Conservation (phyloP, 2,329 filamentous ascomycete genomes). For the Tolypocladium capitatum region DNA sequence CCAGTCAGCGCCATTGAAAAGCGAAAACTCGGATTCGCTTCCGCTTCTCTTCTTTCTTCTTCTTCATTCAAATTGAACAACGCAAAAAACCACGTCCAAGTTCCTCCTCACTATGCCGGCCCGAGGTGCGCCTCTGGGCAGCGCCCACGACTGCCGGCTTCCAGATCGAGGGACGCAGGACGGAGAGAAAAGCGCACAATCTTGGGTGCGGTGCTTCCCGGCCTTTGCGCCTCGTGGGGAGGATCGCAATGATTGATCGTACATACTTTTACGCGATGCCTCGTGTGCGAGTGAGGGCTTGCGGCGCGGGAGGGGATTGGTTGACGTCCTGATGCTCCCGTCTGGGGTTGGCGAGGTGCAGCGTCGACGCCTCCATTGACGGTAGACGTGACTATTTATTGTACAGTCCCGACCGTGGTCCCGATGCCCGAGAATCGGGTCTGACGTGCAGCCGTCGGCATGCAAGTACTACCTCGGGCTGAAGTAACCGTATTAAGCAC, state of each 20-base stretch:
- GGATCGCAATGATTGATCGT: conserved; percentile 49
- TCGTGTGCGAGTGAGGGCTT: not conserved
- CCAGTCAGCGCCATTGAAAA: not conserved
- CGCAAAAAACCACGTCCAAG: conserved; percentile 32
- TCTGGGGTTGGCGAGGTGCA: too few species aligned
- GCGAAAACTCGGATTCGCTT: not conserved
- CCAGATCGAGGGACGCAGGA: conserved; percentile 29
- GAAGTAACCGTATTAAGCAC: too few species aligned
- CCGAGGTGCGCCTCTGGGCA: conserved; percentile 30
- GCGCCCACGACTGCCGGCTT: conserved; percentile 33
- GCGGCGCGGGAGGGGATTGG: too few species aligned
- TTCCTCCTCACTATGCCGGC: conserved; percentile 21
- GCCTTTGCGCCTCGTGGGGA: conserved; percentile 28
- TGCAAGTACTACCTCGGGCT: too few species aligned
- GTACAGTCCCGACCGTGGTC: not conserved
- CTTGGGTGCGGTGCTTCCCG: conserved; percentile 46
- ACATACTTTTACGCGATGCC: conserved; percentile 21
- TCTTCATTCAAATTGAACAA: conserved; percentile 28
- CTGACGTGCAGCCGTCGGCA: not conserved
- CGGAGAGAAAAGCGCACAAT: conserved; percentile 43
- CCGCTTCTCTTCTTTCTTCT: conserved; percentile 13
- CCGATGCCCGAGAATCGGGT: not conserved
- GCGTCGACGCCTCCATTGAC: not conserved
- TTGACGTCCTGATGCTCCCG: too few species aligned
- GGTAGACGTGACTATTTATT: not conserved